Evolutionary conservation across 306 rosid species (phyloP), one percentile per base, ranked within the genome.

Genomic region (Cucurbita maxima): DNA sequence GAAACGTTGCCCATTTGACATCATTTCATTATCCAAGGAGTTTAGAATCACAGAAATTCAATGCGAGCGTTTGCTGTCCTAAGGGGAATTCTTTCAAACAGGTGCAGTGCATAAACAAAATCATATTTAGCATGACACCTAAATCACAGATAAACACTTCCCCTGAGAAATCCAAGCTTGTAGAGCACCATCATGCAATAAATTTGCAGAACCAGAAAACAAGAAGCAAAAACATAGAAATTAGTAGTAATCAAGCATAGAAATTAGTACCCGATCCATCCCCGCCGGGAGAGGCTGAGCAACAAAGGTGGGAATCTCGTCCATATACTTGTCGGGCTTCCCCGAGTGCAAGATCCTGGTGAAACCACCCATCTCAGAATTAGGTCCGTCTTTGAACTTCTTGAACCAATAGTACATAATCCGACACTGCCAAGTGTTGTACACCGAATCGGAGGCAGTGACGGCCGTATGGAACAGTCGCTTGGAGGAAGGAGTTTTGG

Each of bases 211-310:
- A 30, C 34, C 34, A 30, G 34, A 30, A 1, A 22, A 22, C 25
- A 22, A 41, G 5, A 12, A 14, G 20, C 38, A 58, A 50, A 59
- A 40, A 60, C 18, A 62, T 38, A 3, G 2, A 16, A 67, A 60
- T 5, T 9, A 58, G 48, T 3, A 40, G 48, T 8, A 66, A 56
- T 40, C 0, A 41, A 71, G 63, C 37, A 10, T 0, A 56, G 51
- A 73, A 54, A 48, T 51, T 2, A 36, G 53, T 64, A 89, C 99
- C 96, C 70, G 96, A 86, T 95, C 99, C 96, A 87, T 85, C 36
- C 99, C 99, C 58, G 91, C 76, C 41, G 99, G 97, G 44, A 95
- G 78, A 83, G 99, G 99, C 85, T 95, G 90, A 37, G 99, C 99
- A 84, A 95, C 80, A 66, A 95, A 95, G 36, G 99, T 95, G 41